A percentile compares a stretch with the other conserved stretches of the same genome.
These are phyloP conservation scores for Amaranthus hypochondriacus DNA, from an alignment of 148 eudicot species.

Conservation along the genomic window DNA sequence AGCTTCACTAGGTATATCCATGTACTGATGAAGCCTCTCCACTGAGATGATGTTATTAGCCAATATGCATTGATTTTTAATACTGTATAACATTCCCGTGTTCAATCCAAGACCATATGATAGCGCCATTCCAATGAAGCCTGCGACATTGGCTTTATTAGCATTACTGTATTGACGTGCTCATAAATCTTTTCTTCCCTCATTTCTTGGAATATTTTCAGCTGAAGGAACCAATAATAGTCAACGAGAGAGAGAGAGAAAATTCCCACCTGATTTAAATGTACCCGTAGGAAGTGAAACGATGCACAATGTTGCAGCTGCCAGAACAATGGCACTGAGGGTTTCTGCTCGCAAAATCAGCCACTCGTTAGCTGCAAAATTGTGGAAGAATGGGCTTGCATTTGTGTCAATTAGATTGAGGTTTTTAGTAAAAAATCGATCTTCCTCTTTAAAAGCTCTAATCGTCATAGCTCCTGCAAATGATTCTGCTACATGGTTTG, in stretches of 20 bases:
- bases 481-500: too few species aligned
- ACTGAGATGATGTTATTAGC: constrained; percentile 76
- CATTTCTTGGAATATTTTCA: too few species aligned
- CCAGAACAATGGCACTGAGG: constrained; percentile 61
- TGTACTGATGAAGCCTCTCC: constrained; percentile 79
- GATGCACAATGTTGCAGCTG: constrained; percentile 20
- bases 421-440: too few species aligned
- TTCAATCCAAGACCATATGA: constrained; percentile 89
- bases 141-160: constrained; percentile 30
- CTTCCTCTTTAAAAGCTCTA: too few species aligned
- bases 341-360: constrained; percentile 67
- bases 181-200: too few species aligned
- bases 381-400: constrained; percentile 13
- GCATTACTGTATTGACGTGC: not conserved
- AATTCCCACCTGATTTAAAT: constrained; percentile 23
- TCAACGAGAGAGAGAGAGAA: too few species aligned
- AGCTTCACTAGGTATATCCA: constrained; percentile 85
- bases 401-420: too few species aligned
- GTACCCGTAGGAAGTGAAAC: constrained; percentile 82
- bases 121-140: constrained; percentile 85
- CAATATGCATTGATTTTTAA: constrained; percentile 66
- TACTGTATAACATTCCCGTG: constrained; percentile 50
- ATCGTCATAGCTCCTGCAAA: too few species aligned
- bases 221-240: too few species aligned
- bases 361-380: constrained; percentile 80